Conservation (phyloP, 352 stramenopile genomes). For the Phytopythium kandeliae region DNA sequence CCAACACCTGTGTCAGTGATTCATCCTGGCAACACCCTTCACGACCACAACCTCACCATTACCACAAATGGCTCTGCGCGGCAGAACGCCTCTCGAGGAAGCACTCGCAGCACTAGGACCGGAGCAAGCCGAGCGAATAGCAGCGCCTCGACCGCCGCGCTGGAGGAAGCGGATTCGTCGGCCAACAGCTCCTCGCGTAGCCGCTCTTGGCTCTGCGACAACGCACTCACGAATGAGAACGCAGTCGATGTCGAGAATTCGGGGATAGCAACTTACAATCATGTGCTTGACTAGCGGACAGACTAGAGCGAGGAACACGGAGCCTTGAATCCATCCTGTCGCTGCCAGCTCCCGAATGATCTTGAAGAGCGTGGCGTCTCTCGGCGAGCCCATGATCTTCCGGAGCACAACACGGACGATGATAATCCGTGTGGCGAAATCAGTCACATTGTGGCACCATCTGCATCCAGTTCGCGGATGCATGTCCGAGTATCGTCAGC, state of each 20-base stretch:
- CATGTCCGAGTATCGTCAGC: background rate
- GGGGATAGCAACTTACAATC: slow-evolving; percentile 15
- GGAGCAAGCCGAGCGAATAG: slow-evolving; percentile 59
- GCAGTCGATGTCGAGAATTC: background rate
- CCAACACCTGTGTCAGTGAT: background rate
- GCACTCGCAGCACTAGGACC: slow-evolving; percentile 54
- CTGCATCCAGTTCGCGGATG: slow-evolving; percentile 9
- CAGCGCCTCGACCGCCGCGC: slow-evolving; percentile 31
- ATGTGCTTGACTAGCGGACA: slow-evolving; percentile 23
- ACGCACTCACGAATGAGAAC: background rate
- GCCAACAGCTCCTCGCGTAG: slow-evolving; percentile 44
- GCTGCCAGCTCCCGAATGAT: slow-evolving; percentile 39
- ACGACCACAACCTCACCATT: slow-evolving; percentile 19
- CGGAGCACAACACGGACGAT: slow-evolving; percentile 24
- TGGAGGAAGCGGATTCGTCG: slow-evolving; percentile 26
- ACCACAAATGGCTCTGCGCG: slow-evolving; percentile 2
- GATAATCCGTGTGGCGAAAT: background rate
- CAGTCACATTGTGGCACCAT: slow-evolving; percentile 13
- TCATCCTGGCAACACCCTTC: background rate
- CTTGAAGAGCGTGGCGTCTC: slow-evolving; percentile 30
- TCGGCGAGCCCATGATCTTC: slow-evolving; percentile 39
- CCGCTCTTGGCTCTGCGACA: slow-evolving; percentile 23
- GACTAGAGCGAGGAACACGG: slow-evolving; percentile 16
- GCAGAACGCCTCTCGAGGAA: slow-evolving; percentile 27
- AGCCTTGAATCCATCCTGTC: slow-evolving; percentile 20